phyloP scores from a whole-genome alignment of 179 eudicot genomes.

The Spinacia oleracea region DNA sequence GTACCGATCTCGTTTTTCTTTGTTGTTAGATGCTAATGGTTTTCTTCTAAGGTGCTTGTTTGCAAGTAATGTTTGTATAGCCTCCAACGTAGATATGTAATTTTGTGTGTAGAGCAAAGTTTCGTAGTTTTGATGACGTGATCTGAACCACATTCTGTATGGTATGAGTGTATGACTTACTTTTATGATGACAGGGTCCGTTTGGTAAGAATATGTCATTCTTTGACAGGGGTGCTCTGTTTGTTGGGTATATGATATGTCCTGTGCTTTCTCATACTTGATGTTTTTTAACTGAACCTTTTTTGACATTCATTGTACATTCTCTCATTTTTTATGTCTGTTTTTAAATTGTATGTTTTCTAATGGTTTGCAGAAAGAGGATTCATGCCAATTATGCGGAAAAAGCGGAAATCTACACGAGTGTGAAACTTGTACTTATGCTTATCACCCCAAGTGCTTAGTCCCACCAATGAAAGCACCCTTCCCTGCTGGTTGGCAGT shows the following conservation, averaged over 20 bases:
- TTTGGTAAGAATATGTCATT: background rate
- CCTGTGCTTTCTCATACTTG: background rate
- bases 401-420: slow-evolving; percentile 51
- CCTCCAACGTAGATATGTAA: no score
- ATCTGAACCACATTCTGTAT: background rate
- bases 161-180: background rate
- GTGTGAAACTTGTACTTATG: slow-evolving; percentile 84
- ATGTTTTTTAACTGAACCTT: background rate
- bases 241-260: background rate
- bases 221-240: background rate
- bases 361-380: slow-evolving; percentile 58
- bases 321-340: background rate
- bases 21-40: background rate
- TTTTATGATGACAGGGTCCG: background rate
- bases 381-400: slow-evolving; percentile 72
- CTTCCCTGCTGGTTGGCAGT: slow-evolving; percentile 73
- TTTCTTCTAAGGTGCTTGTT: no score
- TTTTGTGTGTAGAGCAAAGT: background rate
- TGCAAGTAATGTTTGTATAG: no score
- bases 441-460: slow-evolving; percentile 87
- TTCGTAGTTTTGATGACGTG: background rate
- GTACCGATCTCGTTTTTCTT: background rate
- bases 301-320: background rate
- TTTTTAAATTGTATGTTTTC: slow-evolving; percentile 13
- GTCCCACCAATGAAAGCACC: slow-evolving; percentile 76